phyloP scores from a whole-genome alignment of 2,329 filamentous ascomycete genomes.

The Phialophora expanda region DNA sequence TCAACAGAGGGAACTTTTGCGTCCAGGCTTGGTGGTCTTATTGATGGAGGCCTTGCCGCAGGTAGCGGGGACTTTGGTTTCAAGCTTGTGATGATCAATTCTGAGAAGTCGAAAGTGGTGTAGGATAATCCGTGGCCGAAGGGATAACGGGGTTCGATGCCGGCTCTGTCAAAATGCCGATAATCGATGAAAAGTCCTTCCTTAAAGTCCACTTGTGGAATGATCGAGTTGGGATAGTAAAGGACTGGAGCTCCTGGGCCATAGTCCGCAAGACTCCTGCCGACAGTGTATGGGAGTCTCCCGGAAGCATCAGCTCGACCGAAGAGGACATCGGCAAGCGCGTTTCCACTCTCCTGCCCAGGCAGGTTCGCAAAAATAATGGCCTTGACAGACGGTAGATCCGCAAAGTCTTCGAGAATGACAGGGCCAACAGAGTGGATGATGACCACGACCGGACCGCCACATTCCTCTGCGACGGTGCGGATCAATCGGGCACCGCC shows the following conservation, averaged over 20 bases:
- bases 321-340: conserved; percentile 78
- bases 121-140: conserved; percentile 89
- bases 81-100: conserved; percentile 55
- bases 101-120: conserved; percentile 70
- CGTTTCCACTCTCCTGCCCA: conserved; percentile 83
- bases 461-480: conserved; percentile 70
- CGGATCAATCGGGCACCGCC: conserved; percentile 76
- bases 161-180: conserved; percentile 79
- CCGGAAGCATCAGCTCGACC: conserved; percentile 78
- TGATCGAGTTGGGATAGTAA: conserved; percentile 69
- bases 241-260: conserved; percentile 73
- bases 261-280: conserved; percentile 74
- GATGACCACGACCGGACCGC: conserved; percentile 78
- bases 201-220: conserved; percentile 80
- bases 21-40: conserved; percentile 61
- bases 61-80: conserved; percentile 57
- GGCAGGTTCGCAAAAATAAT: conserved; percentile 85
- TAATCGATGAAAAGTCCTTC: conserved; percentile 91
- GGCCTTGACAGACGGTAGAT: conserved; percentile 75
- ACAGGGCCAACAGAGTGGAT: conserved; percentile 86
- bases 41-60: conserved; percentile 48
- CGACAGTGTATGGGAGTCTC: conserved; percentile 87
- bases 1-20: conserved; percentile 59
- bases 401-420: conserved; percentile 78
- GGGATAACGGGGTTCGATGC: conserved; percentile 76